Percentiles rank a stretch among this genome's conserved stretches.
Conservation (phyloP, 1,139 yeast species). For the Ashbya aceris region DNA sequence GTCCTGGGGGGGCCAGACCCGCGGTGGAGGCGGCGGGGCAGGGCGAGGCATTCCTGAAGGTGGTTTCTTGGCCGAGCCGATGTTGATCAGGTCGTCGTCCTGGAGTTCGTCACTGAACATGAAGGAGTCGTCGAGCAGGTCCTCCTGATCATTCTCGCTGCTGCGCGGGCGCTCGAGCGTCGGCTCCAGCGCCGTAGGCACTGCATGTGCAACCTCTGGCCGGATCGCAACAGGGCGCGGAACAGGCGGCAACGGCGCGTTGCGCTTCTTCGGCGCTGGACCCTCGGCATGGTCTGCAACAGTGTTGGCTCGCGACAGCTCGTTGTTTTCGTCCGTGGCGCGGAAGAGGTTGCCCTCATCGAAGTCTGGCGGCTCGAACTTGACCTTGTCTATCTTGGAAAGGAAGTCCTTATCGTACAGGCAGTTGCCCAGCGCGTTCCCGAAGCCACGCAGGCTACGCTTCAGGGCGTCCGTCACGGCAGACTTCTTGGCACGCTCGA, state of each 20-base stretch:
- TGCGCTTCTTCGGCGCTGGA: conserved; percentile 16
- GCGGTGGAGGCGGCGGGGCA: not conserved
- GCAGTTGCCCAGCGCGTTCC: conserved; percentile 74
- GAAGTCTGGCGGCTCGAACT: conserved; percentile 45
- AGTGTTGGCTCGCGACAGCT: conserved; percentile 25
- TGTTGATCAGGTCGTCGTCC: conserved; percentile 26
- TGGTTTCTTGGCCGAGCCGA: conserved; percentile 3
- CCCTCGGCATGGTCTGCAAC: conserved; percentile 12
- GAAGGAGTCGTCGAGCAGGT: conserved; percentile 55
- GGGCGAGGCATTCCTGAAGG: not conserved
- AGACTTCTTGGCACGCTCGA: conserved; percentile 73
- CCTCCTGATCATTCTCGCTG: conserved; percentile 25
- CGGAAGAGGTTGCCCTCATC: conserved; percentile 40
- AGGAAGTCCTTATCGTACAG: conserved; percentile 61
- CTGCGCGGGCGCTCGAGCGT: conserved; percentile 3
- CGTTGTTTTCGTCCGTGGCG: conserved; percentile 29
- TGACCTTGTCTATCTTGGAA: conserved; percentile 38
- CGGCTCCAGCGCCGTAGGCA: conserved; percentile 1
- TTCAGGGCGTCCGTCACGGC: conserved; percentile 77
- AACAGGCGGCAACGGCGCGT: conserved; percentile 4
- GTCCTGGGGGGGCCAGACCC: not conserved
- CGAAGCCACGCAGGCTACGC: conserved; percentile 67
- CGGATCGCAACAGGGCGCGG: conserved; percentile 3
- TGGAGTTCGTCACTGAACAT: conserved; percentile 54
- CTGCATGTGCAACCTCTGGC: conserved; percentile 7